Evolutionary conservation across 768 basidiomycete genomes (phyloP).

Genomic region (Strobilomyces confusus): DNA sequence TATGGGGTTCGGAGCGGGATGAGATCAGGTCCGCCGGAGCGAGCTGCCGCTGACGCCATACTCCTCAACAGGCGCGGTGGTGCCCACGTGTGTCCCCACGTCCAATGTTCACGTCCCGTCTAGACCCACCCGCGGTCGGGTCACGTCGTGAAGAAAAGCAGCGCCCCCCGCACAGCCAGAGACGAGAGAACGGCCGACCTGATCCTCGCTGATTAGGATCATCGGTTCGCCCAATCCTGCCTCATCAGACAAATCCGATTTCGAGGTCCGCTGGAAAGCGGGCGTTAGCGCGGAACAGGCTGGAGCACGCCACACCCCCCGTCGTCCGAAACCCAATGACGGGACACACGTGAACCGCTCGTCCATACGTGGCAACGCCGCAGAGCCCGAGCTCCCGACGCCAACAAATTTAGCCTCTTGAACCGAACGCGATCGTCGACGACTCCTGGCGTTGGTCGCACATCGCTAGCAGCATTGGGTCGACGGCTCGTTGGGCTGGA

Average conservation of each 20-base stretch:
- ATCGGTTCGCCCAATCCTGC: background rate
- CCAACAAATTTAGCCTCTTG: background rate
- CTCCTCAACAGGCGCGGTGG: background rate
- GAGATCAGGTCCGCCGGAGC: conserved; percentile 5
- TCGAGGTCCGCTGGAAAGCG: conserved; percentile 15
- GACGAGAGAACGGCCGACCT: background rate
- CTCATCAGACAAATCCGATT: conserved; percentile 24
- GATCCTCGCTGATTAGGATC: conserved; percentile 12
- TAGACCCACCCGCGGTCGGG: background rate
- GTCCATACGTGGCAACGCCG: background rate
- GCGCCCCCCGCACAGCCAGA: background rate
- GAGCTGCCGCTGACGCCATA: background rate
- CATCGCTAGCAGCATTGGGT: no score
- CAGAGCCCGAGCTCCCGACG: conserved; percentile 5
- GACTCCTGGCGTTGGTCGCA: no score
- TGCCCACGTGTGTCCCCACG: conserved; percentile 1
- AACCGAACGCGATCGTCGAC: no score
- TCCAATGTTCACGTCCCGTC: background rate
- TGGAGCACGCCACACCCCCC: background rate
- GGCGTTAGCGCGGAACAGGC: conserved; percentile 3
- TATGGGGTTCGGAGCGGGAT: conserved; percentile 1
- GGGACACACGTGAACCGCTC: background rate
- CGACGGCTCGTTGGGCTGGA: background rate
- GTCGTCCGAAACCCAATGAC: background rate
- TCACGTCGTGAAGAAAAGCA: background rate